A percentile compares a stretch with the other conserved stretches of the same genome.
These are phyloP conservation scores for Marsdenia floribunda DNA, from an alignment of 257 asterid genomes.

Conservation along the genomic window DNA sequence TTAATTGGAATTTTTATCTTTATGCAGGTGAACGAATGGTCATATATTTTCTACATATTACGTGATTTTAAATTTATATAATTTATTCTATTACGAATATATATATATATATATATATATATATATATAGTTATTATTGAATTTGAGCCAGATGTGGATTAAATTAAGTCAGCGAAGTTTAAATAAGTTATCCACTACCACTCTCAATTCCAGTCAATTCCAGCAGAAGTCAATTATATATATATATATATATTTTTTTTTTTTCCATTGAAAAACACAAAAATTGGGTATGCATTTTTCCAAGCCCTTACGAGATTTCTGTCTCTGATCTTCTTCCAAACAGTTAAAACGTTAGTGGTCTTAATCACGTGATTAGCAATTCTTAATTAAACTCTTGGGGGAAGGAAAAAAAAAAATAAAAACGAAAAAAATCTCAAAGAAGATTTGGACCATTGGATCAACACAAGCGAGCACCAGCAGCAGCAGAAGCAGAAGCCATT, in stretches of 20 bases:
- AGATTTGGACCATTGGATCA: slow-evolving; percentile 16
- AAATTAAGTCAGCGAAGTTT: too few relatives aligned
- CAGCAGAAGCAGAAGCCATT: not conserved
- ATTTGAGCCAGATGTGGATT: too few relatives aligned
- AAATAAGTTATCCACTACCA: too few relatives aligned
- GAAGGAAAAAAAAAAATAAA: not conserved
- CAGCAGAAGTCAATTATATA: not conserved
- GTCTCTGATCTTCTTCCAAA: slow-evolving; percentile 9
- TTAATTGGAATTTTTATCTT: too few relatives aligned
- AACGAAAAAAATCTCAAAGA: not conserved
- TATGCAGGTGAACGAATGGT: too few relatives aligned
- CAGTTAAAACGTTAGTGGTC: not conserved
- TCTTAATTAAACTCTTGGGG: not conserved
- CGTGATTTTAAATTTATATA: too few relatives aligned
- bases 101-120: too few relatives aligned
- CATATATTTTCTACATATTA: too few relatives aligned
- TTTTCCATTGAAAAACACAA: not conserved
- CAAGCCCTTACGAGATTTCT: not conserved
- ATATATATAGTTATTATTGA: too few relatives aligned
- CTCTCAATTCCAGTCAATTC: too few relatives aligned
- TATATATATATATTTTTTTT: too few relatives aligned
- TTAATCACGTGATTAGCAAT: slow-evolving; percentile 14
- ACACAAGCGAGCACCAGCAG: not conserved
- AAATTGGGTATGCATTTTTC: not conserved
- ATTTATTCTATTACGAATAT: too few relatives aligned